Evolutionary conservation across 2,329 filamentous ascomycete genomes (phyloP).

Genomic region (Penicillium sp.): DNA sequence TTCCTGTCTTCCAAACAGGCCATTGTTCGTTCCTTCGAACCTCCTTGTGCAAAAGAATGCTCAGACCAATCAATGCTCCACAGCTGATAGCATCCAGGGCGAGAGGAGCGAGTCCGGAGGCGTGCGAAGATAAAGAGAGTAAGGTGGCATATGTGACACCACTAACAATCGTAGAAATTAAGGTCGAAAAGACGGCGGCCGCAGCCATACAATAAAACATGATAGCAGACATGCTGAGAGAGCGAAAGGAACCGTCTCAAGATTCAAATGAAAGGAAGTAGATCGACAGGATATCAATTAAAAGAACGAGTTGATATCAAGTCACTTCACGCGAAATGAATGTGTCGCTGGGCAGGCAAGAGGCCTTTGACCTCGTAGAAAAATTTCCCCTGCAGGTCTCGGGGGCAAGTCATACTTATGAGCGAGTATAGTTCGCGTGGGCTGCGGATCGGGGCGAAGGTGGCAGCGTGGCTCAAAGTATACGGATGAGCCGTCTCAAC

Average conservation of each 20-base stretch:
- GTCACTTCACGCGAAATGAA: slow-evolving; percentile 5
- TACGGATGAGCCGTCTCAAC: slow-evolving; percentile 15
- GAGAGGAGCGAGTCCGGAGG: slow-evolving; percentile 24
- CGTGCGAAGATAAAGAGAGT: slow-evolving; percentile 15
- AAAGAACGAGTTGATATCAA: slow-evolving; percentile 1
- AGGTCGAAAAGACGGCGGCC: slow-evolving; percentile 22
- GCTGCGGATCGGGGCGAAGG: slow-evolving; percentile 14
- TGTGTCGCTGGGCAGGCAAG: slow-evolving; percentile 3
- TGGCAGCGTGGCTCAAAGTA: slow-evolving; percentile 14
- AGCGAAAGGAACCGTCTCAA: neutral
- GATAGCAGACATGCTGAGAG: slow-evolving; percentile 14
- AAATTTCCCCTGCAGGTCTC: neutral
- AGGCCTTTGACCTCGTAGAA: neutral
- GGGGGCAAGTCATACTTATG: slow-evolving; percentile 18
- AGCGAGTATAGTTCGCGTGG: slow-evolving; percentile 6
- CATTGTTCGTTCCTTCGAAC: slow-evolving; percentile 13
- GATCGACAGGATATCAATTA: neutral
- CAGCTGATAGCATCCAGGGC: slow-evolving; percentile 28
- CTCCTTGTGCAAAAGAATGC: slow-evolving; percentile 19
- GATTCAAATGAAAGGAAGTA: neutral
- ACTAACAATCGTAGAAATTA: slow-evolving; percentile 30
- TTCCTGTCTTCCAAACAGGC: slow-evolving; percentile 17
- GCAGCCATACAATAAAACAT: slow-evolving; percentile 26
- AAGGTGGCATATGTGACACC: slow-evolving; percentile 28
- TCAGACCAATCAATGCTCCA: slow-evolving; percentile 21